Evolutionary conservation across 2,329 filamentous ascomycete species (phyloP).

Genomic region (Aspergillus fijiensis): DNA sequence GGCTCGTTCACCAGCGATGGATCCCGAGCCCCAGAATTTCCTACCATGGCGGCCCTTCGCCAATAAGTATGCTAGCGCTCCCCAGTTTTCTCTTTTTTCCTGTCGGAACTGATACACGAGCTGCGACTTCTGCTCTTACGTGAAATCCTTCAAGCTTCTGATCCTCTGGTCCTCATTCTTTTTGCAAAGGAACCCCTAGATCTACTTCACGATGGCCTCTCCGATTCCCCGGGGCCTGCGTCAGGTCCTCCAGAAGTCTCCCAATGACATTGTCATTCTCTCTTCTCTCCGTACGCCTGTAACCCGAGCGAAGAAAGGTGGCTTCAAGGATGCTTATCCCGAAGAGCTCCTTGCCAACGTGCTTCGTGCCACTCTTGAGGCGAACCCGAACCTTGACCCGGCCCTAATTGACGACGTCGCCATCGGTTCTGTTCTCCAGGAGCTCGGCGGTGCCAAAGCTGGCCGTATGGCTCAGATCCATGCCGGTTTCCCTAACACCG

Average conservation of each 20-base stretch:
- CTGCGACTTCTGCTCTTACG: background rate
- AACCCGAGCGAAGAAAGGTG: constrained; percentile 78
- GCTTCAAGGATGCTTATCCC: constrained; percentile 82
- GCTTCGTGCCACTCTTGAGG: constrained; percentile 66
- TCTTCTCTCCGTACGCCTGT: constrained; percentile 88
- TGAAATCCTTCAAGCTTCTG: background rate
- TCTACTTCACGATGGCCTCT: constrained; percentile 43
- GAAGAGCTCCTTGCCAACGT: constrained; percentile 74
- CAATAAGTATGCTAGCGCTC: constrained; percentile 24
- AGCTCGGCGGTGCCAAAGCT: constrained; percentile 86
- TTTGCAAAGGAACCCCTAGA: background rate
- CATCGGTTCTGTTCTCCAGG: constrained; percentile 84
- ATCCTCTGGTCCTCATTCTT: background rate
- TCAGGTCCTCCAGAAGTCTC: constrained; percentile 73
- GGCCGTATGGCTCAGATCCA: constrained; percentile 89
- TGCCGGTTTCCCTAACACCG: constrained; percentile 70
- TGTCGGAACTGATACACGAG: constrained; percentile 3
- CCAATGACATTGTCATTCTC: constrained; percentile 82
- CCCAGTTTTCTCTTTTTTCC: background rate
- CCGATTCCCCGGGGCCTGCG: constrained; percentile 65
- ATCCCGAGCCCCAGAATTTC: constrained; percentile 33
- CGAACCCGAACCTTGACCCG: constrained; percentile 71
- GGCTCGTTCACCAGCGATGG: constrained; percentile 19
- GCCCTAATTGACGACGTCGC: constrained; percentile 73
- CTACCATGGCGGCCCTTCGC: constrained; percentile 40